Evolutionary conservation across 2,329 filamentous ascomycete species (phyloP), one percentile per base, ranked within the genome.

Genomic region (Ilyonectria robusta): DNA sequence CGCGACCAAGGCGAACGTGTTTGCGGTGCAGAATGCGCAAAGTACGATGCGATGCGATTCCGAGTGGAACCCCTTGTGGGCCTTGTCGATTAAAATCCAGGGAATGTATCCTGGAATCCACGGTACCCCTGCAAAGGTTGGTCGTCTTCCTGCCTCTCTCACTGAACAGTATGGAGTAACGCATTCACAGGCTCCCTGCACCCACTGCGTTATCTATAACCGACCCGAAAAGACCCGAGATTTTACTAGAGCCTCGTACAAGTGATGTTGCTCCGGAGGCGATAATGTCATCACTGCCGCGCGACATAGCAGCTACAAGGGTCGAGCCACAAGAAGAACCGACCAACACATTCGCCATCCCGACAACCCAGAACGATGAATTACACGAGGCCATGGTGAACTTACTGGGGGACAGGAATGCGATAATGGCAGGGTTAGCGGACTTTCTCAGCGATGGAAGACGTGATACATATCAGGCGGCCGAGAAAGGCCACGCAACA

Each of bases 1-100:
- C 19, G 6, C 50, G 31, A 6, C 21, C 50, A 15, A 35, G 13
- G 50, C 31, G n/a, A 53, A 23, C 50, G n/a, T 53, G 50, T n/a
- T 10, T 23, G 50, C 50, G 29, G 9, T 53, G 50, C n/a, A 53
- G 50, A 23, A 13, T 19, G 29, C 50, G 50, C n/a, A 53, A 53
- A 33, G 29, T 35, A 3, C 29, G 29, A 19, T 53, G 31, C 31
- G 50, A 53, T 7, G n/a, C 21, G 11, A n/a, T n/a, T 17, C 9
- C 50, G 5, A 21, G 50, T 35, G 29, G 31, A 33, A 53, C 10
- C 1, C 50, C 50, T 15, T 53, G 50, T 19, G 33, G n/a, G 4
- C 13, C 6, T n/a, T 53, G 50, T 17, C 31, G 50, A 19, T 35
- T 53, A n/a, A n/a, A 35, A 2, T 33, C n/a, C 31, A 31, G 50